Evolutionary conservation across 805 yeast genomes (phyloP).

Genomic region (Spathaspora boniae): DNA sequence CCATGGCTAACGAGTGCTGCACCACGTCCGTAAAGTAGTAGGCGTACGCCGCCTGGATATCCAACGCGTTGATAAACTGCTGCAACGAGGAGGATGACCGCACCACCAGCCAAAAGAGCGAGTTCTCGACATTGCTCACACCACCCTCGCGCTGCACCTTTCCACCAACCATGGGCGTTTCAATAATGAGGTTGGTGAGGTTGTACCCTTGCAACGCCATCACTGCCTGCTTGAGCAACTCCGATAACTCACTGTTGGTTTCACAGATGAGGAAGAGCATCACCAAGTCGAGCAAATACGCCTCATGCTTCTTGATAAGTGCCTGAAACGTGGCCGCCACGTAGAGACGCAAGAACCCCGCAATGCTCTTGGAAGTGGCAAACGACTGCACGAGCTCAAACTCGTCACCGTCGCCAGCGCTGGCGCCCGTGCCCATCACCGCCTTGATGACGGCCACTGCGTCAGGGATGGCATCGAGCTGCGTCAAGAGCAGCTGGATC

Average conservation of each 20-base stretch:
- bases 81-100: slow-evolving; percentile 16
- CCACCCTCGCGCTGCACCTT: slow-evolving; percentile 6
- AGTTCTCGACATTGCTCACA: slow-evolving; percentile 17
- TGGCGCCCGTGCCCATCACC: slow-evolving; percentile 16
- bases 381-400: slow-evolving; percentile 4
- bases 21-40: slow-evolving; percentile 18
- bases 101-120: slow-evolving; percentile 31
- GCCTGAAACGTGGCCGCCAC: slow-evolving; percentile 25
- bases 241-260: slow-evolving; percentile 22
- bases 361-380: slow-evolving; percentile 11
- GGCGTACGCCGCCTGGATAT: slow-evolving; percentile 25
- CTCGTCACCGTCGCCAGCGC: too few relatives aligned
- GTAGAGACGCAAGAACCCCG: slow-evolving; percentile 21
- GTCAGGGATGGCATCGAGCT: slow-evolving; percentile 25
- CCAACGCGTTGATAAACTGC: slow-evolving; percentile 14
- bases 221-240: slow-evolving; percentile 21
- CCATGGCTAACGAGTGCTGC: slow-evolving; percentile 27
- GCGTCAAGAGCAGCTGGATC: slow-evolving; percentile 16
- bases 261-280: slow-evolving; percentile 33
- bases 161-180: slow-evolving; percentile 14
- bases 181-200: slow-evolving; percentile 20
- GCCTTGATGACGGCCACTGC: slow-evolving; percentile 20
- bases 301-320: slow-evolving; percentile 26
- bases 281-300: slow-evolving; percentile 24
- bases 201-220: slow-evolving; percentile 23